Percentiles rank a stretch among this genome's conserved stretches.
phyloP scores from a whole-genome alignment of 495 filamentous ascomycete species.

The Hypoxylon intermedium region DNA sequence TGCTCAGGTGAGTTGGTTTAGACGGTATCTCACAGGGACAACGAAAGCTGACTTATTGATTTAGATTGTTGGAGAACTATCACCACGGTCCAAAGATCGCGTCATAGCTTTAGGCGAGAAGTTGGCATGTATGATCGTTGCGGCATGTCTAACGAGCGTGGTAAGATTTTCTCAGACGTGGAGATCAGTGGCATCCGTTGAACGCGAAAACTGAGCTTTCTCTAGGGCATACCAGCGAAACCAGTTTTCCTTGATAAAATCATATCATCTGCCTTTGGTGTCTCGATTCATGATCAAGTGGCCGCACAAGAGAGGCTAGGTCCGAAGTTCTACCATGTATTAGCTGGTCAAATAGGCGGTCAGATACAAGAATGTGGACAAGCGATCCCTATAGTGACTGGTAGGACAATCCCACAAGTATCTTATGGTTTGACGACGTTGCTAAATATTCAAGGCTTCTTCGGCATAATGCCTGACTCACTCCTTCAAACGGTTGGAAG shows the following conservation, averaged over 20 bases:
- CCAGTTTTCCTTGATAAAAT: constrained; percentile 46
- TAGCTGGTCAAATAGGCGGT: constrained; percentile 41
- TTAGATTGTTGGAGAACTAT: constrained; percentile 51
- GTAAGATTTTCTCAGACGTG: constrained; percentile 32
- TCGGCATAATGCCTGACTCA: constrained; percentile 58
- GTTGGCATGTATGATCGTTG: constrained; percentile 46
- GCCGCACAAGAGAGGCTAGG: constrained; percentile 39
- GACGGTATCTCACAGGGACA: background rate
- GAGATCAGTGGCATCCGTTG: background rate
- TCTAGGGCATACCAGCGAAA: constrained; percentile 44
- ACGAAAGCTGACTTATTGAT: constrained; percentile 12
- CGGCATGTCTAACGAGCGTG: constrained; percentile 43
- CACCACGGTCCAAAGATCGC: constrained; percentile 46
- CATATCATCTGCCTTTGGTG: constrained; percentile 44
- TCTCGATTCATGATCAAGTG: constrained; percentile 38
- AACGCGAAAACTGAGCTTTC: constrained; percentile 2
- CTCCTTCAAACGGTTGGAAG: constrained; percentile 56
- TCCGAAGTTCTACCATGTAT: constrained; percentile 44
- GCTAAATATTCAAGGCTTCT: constrained; percentile 54
- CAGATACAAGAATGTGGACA: constrained; percentile 37
- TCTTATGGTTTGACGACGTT: constrained; percentile 16
- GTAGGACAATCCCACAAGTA: constrained; percentile 12
- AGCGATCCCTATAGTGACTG: constrained; percentile 44
- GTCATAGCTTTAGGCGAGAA: constrained; percentile 50
- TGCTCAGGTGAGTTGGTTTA: constrained; percentile 39